A percentile compares a stretch with the other conserved stretches of the same genome.
Evolutionary conservation across 106 monocot species (phyloP).

Genomic region (Agapanthus africanus): DNA sequence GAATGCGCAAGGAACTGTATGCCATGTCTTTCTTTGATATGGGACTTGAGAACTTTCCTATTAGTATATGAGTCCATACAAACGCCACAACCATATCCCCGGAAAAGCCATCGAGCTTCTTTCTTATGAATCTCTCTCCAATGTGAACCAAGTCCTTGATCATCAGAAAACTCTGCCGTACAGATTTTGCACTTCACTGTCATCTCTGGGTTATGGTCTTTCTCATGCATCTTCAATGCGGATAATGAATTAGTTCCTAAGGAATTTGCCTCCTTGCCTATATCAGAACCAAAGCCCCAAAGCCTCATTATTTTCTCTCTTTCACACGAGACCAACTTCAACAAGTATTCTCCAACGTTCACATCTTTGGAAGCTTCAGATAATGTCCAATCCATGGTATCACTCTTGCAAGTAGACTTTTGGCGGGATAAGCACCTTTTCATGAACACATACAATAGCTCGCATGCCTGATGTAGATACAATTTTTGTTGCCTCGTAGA

Average conservation of each 20-base stretch:
- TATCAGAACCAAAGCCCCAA: conserved; percentile 48
- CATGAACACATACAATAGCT: conserved; percentile 81
- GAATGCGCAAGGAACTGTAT: conserved; percentile 64
- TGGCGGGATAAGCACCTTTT: conserved; percentile 52
- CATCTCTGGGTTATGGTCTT: conserved; percentile 9
- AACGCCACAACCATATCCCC: conserved; percentile 80
- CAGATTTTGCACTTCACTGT: conserved; percentile 74
- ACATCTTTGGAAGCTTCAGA: conserved; percentile 64
- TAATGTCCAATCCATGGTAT: conserved; percentile 44
- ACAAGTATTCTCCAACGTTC: conserved; percentile 60
- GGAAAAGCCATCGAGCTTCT: conserved; percentile 75
- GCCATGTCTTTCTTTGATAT: conserved; percentile 80
- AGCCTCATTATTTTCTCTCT: conserved; percentile 57
- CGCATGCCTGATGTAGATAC: conserved; percentile 74
- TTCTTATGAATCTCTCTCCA: conserved; percentile 85
- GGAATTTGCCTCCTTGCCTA: conserved; percentile 8
- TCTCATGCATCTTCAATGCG: conserved; percentile 9
- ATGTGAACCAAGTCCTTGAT: conserved; percentile 53
- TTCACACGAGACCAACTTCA: conserved; percentile 79
- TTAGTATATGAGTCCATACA: conserved; percentile 80
- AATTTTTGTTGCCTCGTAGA: conserved; percentile 54
- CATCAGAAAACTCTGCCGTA: conserved; percentile 42
- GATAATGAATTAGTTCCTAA: conserved; percentile 17
- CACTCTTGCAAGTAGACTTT: conserved; percentile 28
- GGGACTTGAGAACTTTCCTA: conserved; percentile 69